Base-by-base conservation (phyloP, 441 rosid species). In the Pelargonium australe region DNA sequence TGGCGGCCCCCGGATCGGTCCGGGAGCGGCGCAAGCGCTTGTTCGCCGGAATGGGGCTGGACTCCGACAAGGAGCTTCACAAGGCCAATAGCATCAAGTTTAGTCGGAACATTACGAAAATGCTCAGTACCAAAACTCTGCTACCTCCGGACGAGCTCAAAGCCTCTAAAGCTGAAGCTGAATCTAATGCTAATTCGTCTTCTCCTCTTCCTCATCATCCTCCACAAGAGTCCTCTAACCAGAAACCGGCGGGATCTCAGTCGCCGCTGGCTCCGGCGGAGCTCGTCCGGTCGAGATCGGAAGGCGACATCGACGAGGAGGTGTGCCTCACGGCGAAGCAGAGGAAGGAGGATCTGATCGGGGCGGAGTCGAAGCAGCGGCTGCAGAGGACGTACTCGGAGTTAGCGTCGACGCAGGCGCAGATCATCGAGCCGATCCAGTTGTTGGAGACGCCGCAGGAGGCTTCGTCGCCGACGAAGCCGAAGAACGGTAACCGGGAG, bases 1-100 rank as follows among this genome's bases (percentile, higher is more conserved):
- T 86, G 96, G 76, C 90, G 0, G 87, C 91, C 7, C 99, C 99
- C 0, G 94, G 94, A 5, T 88, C 99, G 10, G 85, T 94, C 13
- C 82, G 69, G 0, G 94, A 94, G 69, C 85, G 99, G 4, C 85
- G 99, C 7, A 86, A 85, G 61, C 89, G 93, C 11, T 87, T 94
- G 37, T 80, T 94, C 2, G 87, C 84, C 17, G 95, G 95, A 0
- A 90, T 90, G 96, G 95, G 98, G 1, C 76, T 93, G 62, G 77
- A 79, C 0, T 55, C 75, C 14, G 74, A 81, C 41, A 87, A 79
- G 66, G 83, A 83, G 41, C 40, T 69, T 17, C 40, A 63, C 7
- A 66, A 65, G 31, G 70, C 79, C 63, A 31, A 79, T 7, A 77
- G 79, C 16, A 67, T 13, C 7, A 65, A 70, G 13, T 43, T 80